A percentile compares a stretch with the other conserved stretches of the same genome.
These are phyloP conservation scores for Perkinsus marinus DNA, from an alignment of 169 alveolate species.

Conservation along the genomic window DNA sequence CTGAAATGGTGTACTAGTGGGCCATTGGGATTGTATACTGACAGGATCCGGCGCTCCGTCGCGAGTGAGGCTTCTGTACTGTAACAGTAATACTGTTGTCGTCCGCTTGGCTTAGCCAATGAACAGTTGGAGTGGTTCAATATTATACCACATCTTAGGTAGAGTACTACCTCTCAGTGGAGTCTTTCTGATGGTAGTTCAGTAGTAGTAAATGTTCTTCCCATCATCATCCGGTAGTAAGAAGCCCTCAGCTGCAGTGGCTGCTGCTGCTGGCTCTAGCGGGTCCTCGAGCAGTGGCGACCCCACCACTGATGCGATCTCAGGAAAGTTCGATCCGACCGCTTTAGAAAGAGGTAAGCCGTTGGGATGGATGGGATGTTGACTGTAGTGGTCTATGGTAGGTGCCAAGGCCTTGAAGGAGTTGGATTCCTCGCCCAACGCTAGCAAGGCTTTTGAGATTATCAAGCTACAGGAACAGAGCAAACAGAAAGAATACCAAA, in stretches of 20 bases:
- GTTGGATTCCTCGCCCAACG: slow-evolving; percentile 80
- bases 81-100: too few species aligned
- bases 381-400: background rate
- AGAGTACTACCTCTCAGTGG: too few species aligned
- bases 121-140: too few species aligned
- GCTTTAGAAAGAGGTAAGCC: slow-evolving; percentile 84
- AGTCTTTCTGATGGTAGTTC: background rate
- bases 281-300: background rate
- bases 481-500: slow-evolving; percentile 77
- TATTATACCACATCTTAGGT: too few species aligned
- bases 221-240: background rate
- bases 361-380: background rate
- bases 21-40: too few species aligned
- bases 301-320: background rate
- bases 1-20: too few species aligned
- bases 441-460: slow-evolving; percentile 84
- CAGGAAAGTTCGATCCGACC: slow-evolving; percentile 76
- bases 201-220: background rate
- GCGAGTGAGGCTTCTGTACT: too few species aligned
- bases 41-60: too few species aligned
- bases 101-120: too few species aligned
- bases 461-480: slow-evolving; percentile 86
- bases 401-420: slow-evolving; percentile 93
- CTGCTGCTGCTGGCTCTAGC: background rate
- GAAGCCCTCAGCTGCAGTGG: background rate